These are phyloP conservation scores for Teratosphaeria gauchensis DNA, from an alignment of 2,329 filamentous ascomycete species.

Conservation along the genomic window DNA sequence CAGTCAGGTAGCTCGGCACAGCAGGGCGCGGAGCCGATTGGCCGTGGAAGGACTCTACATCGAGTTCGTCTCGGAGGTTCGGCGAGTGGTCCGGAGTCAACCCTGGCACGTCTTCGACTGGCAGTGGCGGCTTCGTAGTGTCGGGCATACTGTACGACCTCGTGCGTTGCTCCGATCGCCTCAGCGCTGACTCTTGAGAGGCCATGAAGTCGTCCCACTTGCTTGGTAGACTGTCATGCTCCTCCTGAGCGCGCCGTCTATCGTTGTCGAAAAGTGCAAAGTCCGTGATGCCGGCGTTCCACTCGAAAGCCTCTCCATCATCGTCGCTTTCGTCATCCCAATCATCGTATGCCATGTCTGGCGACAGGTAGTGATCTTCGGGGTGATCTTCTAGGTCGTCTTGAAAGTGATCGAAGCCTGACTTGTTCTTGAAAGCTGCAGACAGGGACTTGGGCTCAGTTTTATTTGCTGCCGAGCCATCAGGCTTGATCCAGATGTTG, in stretches of 20 bases:
- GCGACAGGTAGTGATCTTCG: conserved; percentile 22
- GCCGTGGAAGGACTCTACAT: conserved; percentile 12
- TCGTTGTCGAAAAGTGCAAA: conserved; percentile 25
- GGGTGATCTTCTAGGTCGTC: conserved; percentile 23
- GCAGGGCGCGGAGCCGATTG: conserved; percentile 3
- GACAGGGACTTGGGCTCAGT: not conserved
- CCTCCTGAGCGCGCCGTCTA: conserved; percentile 16
- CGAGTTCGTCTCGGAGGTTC: conserved; percentile 19
- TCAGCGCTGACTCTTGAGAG: conserved; percentile 15
- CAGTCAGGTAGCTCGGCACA: conserved; percentile 14
- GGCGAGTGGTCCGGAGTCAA: conserved; percentile 26
- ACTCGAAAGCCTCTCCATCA: conserved; percentile 17
- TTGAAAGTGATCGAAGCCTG: conserved; percentile 11
- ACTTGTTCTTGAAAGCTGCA: conserved; percentile 5
- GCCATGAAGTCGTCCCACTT: conserved; percentile 18
- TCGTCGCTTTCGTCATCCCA: conserved; percentile 18
- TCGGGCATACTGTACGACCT: conserved; percentile 7
- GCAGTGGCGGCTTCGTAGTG: conserved; percentile 6
- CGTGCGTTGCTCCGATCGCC: conserved; percentile 17
- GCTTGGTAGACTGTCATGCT: conserved; percentile 11
- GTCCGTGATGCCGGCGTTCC: conserved; percentile 26
- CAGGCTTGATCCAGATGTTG: conserved; percentile 1
- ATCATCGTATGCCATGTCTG: conserved; percentile 21
- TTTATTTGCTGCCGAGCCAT: conserved; percentile 5
- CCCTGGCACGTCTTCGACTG: conserved; percentile 16